Percentiles rank a stretch among this genome's conserved stretches.
These are phyloP conservation scores for Penicillium sp. DNA, from an alignment of 2,329 filamentous ascomycete species.

Conservation along the genomic window DNA sequence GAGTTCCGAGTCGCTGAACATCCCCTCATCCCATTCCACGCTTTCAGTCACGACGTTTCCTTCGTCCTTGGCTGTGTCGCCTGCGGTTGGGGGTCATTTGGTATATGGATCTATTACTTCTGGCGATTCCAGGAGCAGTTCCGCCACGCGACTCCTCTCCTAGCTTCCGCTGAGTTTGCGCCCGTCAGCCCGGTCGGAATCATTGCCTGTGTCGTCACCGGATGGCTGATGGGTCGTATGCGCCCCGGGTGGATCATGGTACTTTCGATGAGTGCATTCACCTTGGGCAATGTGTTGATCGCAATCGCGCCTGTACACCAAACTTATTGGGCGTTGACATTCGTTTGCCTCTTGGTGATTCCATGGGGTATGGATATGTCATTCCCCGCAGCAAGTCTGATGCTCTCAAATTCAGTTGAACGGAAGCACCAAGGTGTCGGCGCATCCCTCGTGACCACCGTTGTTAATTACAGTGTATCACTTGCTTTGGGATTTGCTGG, in stretches of 20 bases:
- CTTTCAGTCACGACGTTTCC: slow-evolving; percentile 26
- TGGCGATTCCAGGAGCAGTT: slow-evolving; percentile 35
- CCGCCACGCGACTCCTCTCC: slow-evolving; percentile 27
- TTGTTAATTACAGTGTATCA: slow-evolving; percentile 70
- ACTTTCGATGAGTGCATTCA: slow-evolving; percentile 42
- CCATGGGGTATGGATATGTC: slow-evolving; percentile 69
- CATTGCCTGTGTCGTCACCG: slow-evolving; percentile 32
- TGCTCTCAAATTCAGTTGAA: slow-evolving; percentile 57
- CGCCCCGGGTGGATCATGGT: slow-evolving; percentile 28
- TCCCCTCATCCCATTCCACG: slow-evolving; percentile 62
- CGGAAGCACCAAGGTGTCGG: slow-evolving; percentile 55
- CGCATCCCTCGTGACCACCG: slow-evolving; percentile 61
- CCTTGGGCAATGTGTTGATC: slow-evolving; percentile 43
- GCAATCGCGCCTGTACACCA: slow-evolving; percentile 55
- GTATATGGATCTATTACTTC: slow-evolving; percentile 46
- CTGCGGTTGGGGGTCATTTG: slow-evolving; percentile 45
- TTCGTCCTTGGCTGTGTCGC: slow-evolving; percentile 45
- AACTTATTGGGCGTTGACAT: slow-evolving; percentile 66
- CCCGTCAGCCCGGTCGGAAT: slow-evolving; percentile 34
- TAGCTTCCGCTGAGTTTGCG: slow-evolving; percentile 33
- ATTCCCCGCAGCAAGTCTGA: slow-evolving; percentile 63
- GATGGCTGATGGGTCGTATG: slow-evolving; percentile 27
- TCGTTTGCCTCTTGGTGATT: slow-evolving; percentile 60
- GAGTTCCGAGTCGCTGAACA: slow-evolving; percentile 47
- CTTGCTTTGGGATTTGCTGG: slow-evolving; percentile 67